These are phyloP conservation scores for Kwoniella sp. DNA, from an alignment of 768 basidiomycete species.

Conservation along the genomic window DNA sequence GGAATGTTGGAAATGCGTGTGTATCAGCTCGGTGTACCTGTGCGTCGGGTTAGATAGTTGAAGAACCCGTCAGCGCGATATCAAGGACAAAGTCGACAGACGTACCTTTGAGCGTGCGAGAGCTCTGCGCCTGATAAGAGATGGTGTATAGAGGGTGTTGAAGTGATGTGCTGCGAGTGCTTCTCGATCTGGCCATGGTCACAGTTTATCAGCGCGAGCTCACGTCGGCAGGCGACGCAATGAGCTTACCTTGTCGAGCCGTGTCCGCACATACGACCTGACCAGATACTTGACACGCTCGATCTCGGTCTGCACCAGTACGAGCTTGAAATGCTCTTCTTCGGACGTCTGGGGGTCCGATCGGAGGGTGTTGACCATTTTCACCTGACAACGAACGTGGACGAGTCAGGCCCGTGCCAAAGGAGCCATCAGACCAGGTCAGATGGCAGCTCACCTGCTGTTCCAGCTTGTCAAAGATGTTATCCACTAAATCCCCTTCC, in stretches of 20 bases:
- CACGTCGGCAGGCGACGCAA: no score
- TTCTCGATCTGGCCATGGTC: conserved; percentile 70
- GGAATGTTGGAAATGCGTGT: conserved; percentile 70
- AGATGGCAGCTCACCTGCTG: conserved; percentile 44
- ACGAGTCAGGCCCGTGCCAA: no score
- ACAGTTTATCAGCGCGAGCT: neutral
- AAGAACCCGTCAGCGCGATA: neutral
- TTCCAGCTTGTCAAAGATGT: conserved; percentile 43
- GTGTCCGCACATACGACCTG: conserved; percentile 78
- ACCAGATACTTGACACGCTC: conserved; percentile 91
- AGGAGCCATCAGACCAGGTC: no score
- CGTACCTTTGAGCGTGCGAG: conserved; percentile 67
- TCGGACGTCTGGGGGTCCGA: conserved; percentile 79
- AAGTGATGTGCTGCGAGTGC: conserved; percentile 72
- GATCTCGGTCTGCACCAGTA: conserved; percentile 89
- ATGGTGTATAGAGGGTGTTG: conserved; percentile 67
- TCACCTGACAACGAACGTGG: conserved; percentile 56
- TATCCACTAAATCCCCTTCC: conserved; percentile 47
- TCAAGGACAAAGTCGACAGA: conserved; percentile 1
- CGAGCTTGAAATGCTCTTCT: conserved; percentile 87
- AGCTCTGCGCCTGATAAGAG: conserved; percentile 77
- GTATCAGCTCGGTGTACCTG: conserved; percentile 72
- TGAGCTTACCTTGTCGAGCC: conserved; percentile 69
- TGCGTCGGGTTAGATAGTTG: neutral
- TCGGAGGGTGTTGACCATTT: conserved; percentile 67